Evolutionary conservation across 371 early-diverging fungal genomes (phyloP), one percentile per base, ranked within the genome.

Genomic region (Syncephalastrum contaminatum): DNA sequence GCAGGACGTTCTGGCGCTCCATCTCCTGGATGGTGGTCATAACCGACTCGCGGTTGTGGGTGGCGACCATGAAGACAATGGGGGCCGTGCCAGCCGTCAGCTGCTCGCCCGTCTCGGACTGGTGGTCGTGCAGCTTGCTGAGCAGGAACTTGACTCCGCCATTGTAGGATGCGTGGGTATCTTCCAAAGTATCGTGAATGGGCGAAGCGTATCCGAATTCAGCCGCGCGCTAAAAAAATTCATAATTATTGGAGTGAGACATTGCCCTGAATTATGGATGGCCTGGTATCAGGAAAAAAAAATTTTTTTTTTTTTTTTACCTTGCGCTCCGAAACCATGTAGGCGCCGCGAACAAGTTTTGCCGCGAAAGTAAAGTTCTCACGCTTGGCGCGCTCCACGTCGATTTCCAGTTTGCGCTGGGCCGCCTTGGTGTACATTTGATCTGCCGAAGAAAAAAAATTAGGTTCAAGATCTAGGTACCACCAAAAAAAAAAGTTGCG

Each of bases 301-400:
- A 19, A 43, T 20, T 20, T 49, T 44, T 46, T n/a, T n/a, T n/a
- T 22, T 16, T 22, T 56, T 21, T 42, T 59, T 63, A 66, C 70
- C 74, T 83, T 85, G 27, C 90, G 83, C 70, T 97, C 97, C 54
- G 81, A 72, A 47, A 85, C 85, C 92, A 97, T 93, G 82, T 96
- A 90, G 10, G 91, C 91, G 43, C 95, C 97, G 20, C 98, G 90
- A 18, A 97, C 98, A 24, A 97, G 70, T 73, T 97, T 97, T 52
- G 84, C 87, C 2, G 87, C 98, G 70, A 95, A 87, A 18, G 77
- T 63, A 67, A 85, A 90, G 40, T 88, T 85, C 54, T 80, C 73
- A 36, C 86, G 80, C 58, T 82, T 64, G 13, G 90, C 81, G 16
- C 82, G 71, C 54, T 81, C 84, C 39, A 81, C 73, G 71, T 95